Base-by-base conservation (phyloP, 2,329 filamentous ascomycete species). In the Daldinia sp. region DNA sequence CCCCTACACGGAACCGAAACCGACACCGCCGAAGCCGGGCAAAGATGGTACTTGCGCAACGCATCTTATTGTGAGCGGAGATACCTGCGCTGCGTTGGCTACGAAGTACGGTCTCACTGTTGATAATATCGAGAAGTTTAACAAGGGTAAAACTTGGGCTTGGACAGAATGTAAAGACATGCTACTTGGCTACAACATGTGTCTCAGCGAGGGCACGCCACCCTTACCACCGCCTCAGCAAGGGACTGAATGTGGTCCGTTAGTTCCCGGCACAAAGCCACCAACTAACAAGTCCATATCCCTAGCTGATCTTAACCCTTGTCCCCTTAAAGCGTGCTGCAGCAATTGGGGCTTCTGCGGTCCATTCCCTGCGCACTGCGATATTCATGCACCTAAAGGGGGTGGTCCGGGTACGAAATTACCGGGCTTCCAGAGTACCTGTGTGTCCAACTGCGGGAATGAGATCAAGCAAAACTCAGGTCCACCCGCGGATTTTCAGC, bases 71-170 rank as follows among this genome's bases (percentile, higher is more conserved):
- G 46, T 56, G 37, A 37, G 51, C 15, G 56, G 68, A 15, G 70
- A 74, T 41, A 69, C 61, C 42, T 74, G 73, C 57, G 28, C 53
- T 18, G 42, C 28, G 10, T 67, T 73, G 35, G 68, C 68, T 15
- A 62, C 56, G 20, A 55, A 53, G 35, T 57, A 62, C 37, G 64
- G 60, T 28, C 59, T 74, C 12, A 72, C 62, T 6, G 63, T 69
- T 37, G 56, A 53, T 12, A 57, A 68, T 5, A 41, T 74, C 1
- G 69, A 72, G 50, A 35, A 41, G 0, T 37, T 37, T 9, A 72
- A 69, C 51, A 73, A 74, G 58, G 69, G 69, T n/a, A 41, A 64
- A 4, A 74, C 71, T 6, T 74, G 72, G 72, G 71, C 55, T 3
- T 66, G 63, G 63, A 62, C 26, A 35, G 58, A 42, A 30, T 66